phyloP scores from a whole-genome alignment of 1,284 basidiomycete genomes.

The Puccinia coronata region DNA sequence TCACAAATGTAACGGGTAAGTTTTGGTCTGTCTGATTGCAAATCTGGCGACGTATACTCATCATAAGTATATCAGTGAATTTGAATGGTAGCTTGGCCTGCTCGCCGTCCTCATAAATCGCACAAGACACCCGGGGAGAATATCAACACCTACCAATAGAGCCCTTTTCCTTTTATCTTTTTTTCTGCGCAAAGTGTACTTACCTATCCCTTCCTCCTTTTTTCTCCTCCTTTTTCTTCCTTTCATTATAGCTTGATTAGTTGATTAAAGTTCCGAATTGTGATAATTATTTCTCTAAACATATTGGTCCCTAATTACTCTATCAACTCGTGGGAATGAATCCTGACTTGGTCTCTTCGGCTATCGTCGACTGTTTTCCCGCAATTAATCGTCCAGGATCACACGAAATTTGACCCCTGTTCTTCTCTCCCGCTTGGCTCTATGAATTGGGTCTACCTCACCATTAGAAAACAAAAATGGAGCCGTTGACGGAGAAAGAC shows the following conservation, averaged over 20 bases:
- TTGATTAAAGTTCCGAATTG: neutral
- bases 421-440: too few species aligned
- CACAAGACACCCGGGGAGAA: neutral
- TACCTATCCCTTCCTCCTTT: neutral
- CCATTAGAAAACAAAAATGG: too few species aligned
- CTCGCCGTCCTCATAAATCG: neutral
- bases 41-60: too few species aligned
- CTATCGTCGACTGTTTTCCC: neutral
- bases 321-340: conserved; percentile 1
- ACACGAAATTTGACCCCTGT: neutral
- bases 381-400: neutral
- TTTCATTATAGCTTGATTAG: neutral
- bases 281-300: neutral
- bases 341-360: conserved; percentile 2
- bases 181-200: conserved; percentile 16
- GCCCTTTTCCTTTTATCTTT: neutral
- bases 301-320: neutral
- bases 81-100: conserved; percentile 28
- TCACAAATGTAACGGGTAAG: conserved; percentile 74
- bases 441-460: too few species aligned
- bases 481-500: too few species aligned
- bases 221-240: neutral
- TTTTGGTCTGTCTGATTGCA: conserved; percentile 38
- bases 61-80: conserved; percentile 32
- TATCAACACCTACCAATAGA: conserved; percentile 5